These are phyloP conservation scores for Dothideomycetes sp. DNA, from an alignment of 2,329 filamentous ascomycete genomes.

Conservation along the genomic window DNA sequence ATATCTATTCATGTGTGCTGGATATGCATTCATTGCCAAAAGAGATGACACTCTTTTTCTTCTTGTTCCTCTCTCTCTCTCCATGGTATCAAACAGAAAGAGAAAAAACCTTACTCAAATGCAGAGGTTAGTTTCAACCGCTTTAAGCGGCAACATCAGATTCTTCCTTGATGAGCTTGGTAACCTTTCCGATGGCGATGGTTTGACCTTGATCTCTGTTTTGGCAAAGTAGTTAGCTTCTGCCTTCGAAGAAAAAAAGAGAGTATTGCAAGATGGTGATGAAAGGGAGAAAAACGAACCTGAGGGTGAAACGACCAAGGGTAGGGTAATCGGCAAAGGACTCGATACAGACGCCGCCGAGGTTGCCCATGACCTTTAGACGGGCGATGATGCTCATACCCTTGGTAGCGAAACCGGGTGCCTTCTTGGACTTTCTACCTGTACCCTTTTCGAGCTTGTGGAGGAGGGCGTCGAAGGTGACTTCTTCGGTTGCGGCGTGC, in stretches of 20 bases:
- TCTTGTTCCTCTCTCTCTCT: no score
- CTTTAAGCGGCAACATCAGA: no score
- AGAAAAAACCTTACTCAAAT: no score
- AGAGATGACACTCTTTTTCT: no score
- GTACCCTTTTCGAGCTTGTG: slow-evolving; percentile 97
- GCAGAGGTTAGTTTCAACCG: no score
- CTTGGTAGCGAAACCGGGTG: slow-evolving; percentile 81
- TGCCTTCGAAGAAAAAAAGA: neutral
- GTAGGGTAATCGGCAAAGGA: slow-evolving; percentile 93
- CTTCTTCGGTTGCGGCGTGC: slow-evolving; percentile 94
- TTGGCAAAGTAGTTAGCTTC: slow-evolving; percentile 23
- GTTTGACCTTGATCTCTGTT: slow-evolving; percentile 79
- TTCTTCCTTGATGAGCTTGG: slow-evolving; percentile 60
- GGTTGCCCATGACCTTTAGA: slow-evolving; percentile 75
- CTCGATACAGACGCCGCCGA: slow-evolving; percentile 84
- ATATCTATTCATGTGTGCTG: no score
- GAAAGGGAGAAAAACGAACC: slow-evolving; percentile 30
- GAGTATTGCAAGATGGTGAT: neutral
- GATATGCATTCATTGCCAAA: no score
- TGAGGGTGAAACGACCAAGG: slow-evolving; percentile 78
- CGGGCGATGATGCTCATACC: slow-evolving; percentile 83
- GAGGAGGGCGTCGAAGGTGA: slow-evolving; percentile 77
- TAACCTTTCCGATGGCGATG: slow-evolving; percentile 98
- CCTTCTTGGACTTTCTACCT: slow-evolving; percentile 80
- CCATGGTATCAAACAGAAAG: no score